A percentile compares a stretch with the other conserved stretches of the same genome.
Evolutionary conservation across 495 filamentous ascomycete species (phyloP).

Genomic region (Ascodesmis nigricans): DNA sequence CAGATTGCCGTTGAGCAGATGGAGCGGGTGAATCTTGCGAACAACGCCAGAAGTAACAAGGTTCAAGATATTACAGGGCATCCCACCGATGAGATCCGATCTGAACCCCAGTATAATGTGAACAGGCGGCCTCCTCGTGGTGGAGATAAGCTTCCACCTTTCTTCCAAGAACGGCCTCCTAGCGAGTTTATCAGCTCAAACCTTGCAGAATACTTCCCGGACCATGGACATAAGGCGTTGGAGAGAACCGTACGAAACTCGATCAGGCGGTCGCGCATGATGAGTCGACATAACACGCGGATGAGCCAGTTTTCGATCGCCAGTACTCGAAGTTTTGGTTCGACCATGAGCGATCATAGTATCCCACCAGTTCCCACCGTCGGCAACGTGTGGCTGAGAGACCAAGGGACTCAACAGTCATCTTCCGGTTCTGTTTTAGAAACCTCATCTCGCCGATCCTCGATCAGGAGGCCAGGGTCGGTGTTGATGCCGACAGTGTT

Average conservation of each 20-base stretch:
- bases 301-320: constrained; percentile 86
- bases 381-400: constrained; percentile 72
- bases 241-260: constrained; percentile 84
- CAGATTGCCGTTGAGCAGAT: constrained; percentile 17
- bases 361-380: constrained; percentile 88
- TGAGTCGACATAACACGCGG: constrained; percentile 78
- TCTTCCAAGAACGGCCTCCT: constrained; percentile 79
- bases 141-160: constrained; percentile 28
- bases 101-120: no score
- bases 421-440: constrained; percentile 36
- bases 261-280: constrained; percentile 63
- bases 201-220: constrained; percentile 88
- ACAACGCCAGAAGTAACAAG: constrained; percentile 14
- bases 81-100: no score
- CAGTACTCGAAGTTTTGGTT: constrained; percentile 80
- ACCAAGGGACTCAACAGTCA: constrained; percentile 43
- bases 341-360: constrained; percentile 54
- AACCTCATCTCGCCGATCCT: constrained; percentile 26
- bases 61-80: constrained; percentile 13
- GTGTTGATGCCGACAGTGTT: constrained; percentile 4
- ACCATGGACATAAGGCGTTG: constrained; percentile 76
- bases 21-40: constrained; percentile 11
- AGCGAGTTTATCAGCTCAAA: constrained; percentile 96
- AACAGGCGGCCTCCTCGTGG: no score
- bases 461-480: no score